phyloP scores from a whole-genome alignment of 2,329 filamentous ascomycete genomes.

The Hirsutella thompsonii region DNA sequence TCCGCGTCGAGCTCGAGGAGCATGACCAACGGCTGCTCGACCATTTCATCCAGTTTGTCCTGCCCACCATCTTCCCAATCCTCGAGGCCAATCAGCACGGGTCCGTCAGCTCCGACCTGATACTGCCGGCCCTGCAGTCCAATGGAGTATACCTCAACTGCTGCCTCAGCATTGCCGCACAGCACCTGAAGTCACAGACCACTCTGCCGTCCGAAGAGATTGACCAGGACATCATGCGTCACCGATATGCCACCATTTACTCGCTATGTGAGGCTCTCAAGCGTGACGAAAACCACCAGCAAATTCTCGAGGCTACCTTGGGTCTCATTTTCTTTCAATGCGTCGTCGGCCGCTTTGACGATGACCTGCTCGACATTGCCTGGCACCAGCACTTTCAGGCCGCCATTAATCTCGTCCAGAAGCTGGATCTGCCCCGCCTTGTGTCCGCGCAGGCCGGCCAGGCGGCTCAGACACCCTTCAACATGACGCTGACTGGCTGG shows the following conservation, averaged over 20 bases:
- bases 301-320: slow-evolving; percentile 84
- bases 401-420: slow-evolving; percentile 71
- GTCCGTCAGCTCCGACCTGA: slow-evolving; percentile 65
- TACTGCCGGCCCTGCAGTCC: slow-evolving; percentile 75
- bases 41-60: slow-evolving; percentile 80
- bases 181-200: slow-evolving; percentile 70
- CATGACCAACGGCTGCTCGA: slow-evolving; percentile 76
- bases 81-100: slow-evolving; percentile 83
- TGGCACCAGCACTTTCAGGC: slow-evolving; percentile 98
- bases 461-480: slow-evolving; percentile 60
- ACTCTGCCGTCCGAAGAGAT: slow-evolving; percentile 57
- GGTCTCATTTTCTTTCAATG: slow-evolving; percentile 96
- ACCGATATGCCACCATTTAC: slow-evolving; percentile 78
- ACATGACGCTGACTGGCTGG: slow-evolving; percentile 90
- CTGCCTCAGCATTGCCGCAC: slow-evolving; percentile 83
- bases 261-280: slow-evolving; percentile 73
- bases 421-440: slow-evolving; percentile 63
- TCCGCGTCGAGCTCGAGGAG: slow-evolving; percentile 74
- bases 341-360: slow-evolving; percentile 75
- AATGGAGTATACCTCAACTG: slow-evolving; percentile 94
- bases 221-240: slow-evolving; percentile 82
- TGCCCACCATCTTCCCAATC: slow-evolving; percentile 84
- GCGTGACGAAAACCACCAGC: slow-evolving; percentile 67
- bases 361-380: slow-evolving; percentile 77
- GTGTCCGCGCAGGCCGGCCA: slow-evolving; percentile 46